These are phyloP conservation scores for Scheffersomyces coipomensis DNA, from an alignment of 805 yeast species.

Conservation along the genomic window DNA sequence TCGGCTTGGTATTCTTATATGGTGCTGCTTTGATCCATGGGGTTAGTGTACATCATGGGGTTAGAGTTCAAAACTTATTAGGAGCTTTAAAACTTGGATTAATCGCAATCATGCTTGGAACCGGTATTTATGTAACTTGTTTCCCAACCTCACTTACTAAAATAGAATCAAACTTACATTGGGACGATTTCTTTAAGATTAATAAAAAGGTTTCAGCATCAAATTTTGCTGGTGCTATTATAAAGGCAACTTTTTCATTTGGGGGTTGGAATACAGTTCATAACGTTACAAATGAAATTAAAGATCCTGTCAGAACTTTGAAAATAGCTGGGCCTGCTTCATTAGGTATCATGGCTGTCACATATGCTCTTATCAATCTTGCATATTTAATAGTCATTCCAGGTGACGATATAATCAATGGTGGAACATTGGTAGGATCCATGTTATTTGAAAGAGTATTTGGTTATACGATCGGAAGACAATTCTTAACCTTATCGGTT, in stretches of 20 bases:
- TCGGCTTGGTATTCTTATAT: slow-evolving; percentile 28
- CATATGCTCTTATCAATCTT: slow-evolving; percentile 51
- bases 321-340: slow-evolving; percentile 63
- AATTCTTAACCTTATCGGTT: slow-evolving; percentile 53
- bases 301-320: slow-evolving; percentile 56
- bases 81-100: slow-evolving; percentile 61
- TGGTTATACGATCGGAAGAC: slow-evolving; percentile 52
- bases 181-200: slow-evolving; percentile 27
- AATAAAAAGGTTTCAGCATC: slow-evolving; percentile 38
- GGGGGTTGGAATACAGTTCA: slow-evolving; percentile 67
- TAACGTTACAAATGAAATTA: slow-evolving; percentile 59
- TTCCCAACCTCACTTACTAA: slow-evolving; percentile 46
- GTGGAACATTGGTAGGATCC: slow-evolving; percentile 62
- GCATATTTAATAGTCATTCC: slow-evolving; percentile 58
- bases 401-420: slow-evolving; percentile 48
- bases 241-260: slow-evolving; percentile 58
- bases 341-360: slow-evolving; percentile 42
- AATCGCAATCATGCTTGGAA: slow-evolving; percentile 50
- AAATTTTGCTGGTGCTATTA: slow-evolving; percentile 52
- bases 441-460: slow-evolving; percentile 54
- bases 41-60: slow-evolving; percentile 56
- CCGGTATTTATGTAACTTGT: slow-evolving; percentile 57
- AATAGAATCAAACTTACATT: slow-evolving; percentile 41
- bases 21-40: slow-evolving; percentile 49
- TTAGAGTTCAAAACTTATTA: slow-evolving; percentile 57